phyloP scores from a whole-genome alignment of 768 basidiomycete species.

The Serendipita sp. region DNA sequence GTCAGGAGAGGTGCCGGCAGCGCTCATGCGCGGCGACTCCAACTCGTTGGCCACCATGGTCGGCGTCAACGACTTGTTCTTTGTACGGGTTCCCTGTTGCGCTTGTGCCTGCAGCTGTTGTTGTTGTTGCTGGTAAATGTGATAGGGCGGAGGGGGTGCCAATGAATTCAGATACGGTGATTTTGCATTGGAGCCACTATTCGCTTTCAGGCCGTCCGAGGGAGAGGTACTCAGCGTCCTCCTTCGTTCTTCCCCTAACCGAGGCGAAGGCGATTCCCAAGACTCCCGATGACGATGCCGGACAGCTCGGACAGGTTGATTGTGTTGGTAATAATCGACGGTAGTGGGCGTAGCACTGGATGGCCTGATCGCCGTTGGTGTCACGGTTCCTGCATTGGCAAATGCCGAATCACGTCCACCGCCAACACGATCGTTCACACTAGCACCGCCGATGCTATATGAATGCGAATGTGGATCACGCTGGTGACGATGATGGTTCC shows the following conservation, averaged over 20 bases:
- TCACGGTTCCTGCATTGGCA: too few species aligned
- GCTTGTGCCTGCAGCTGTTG: background rate
- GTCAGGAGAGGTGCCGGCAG: background rate
- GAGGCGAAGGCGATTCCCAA: background rate
- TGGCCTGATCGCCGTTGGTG: background rate
- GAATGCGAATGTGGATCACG: too few species aligned
- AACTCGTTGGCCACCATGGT: too few species aligned
- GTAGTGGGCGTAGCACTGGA: background rate
- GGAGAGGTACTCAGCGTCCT: too few species aligned
- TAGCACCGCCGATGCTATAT: too few species aligned
- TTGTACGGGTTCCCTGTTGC: background rate
- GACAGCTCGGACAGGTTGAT: background rate
- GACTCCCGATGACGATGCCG: background rate
- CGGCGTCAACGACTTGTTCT: too few species aligned
- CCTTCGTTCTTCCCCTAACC: too few species aligned
- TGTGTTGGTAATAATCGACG: background rate
- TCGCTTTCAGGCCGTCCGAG: too few species aligned
- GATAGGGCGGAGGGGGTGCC: slow-evolving; percentile 4
- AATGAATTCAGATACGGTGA: background rate
- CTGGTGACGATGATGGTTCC: too few species aligned
- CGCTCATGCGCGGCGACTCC: background rate
- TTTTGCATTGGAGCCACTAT: background rate
- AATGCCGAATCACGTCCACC: too few species aligned
- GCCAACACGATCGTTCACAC: too few species aligned
- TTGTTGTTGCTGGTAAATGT: background rate